A percentile compares a stretch with the other conserved stretches of the same genome.
Conservation (phyloP, 495 filamentous ascomycete genomes). For the Neurospora sp. region DNA sequence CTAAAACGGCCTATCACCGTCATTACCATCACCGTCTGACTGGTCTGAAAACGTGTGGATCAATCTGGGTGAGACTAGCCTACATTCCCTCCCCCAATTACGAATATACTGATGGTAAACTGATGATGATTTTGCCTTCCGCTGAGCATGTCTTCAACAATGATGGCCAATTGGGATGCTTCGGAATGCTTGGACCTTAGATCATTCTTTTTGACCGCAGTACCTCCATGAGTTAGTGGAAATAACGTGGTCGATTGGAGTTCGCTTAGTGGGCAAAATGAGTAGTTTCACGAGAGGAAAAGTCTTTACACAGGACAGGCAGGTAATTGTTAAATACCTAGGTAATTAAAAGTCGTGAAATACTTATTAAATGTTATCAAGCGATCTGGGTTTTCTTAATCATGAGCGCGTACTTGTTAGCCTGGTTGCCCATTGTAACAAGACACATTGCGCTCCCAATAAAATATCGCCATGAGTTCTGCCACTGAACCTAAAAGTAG, state of each 20-base stretch:
- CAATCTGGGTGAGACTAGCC: background rate
- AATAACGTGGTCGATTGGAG: background rate
- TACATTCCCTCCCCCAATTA: too few relatives aligned
- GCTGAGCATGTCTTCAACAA: background rate
- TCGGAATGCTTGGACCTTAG: background rate
- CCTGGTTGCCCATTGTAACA: background rate
- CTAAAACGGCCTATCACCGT: background rate
- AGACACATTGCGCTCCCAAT: background rate
- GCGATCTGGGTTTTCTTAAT: background rate
- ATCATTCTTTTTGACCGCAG: background rate
- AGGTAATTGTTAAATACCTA: background rate
- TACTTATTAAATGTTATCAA: background rate
- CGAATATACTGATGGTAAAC: background rate
- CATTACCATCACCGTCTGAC: background rate
- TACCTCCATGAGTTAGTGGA: background rate
- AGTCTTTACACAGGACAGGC: background rate
- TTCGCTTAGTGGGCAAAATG: background rate
- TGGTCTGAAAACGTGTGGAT: background rate
- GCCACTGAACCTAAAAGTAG: background rate
- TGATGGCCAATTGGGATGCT: background rate
- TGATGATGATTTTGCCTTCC: background rate
- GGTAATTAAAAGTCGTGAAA: background rate
- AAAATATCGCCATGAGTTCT: background rate
- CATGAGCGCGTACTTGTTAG: background rate
- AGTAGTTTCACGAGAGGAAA: background rate